Base-by-base conservation (phyloP, 2,329 filamentous ascomycete genomes). In the Aspergillus niger region DNA sequence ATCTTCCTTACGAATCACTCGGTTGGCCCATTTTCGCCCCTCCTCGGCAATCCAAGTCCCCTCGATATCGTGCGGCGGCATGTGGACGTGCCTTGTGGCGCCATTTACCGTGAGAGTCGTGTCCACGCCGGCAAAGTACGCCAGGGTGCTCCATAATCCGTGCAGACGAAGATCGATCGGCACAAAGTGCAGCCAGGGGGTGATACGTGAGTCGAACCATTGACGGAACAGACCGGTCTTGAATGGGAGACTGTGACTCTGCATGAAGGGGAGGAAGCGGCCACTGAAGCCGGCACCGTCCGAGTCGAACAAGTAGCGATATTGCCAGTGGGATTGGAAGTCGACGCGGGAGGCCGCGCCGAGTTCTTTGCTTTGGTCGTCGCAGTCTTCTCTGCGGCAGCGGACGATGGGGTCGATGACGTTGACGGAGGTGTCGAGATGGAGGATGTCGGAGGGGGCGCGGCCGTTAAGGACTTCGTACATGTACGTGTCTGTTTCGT, bases 171-270 rank as follows among this genome's bases (percentile, higher is more conserved):
- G 66, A 71, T 95, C 91, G 15, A 93, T 77, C 8, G 91, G 91
- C 1, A 94, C 88, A 68, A 92, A 95, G 72, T 96, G 91, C 48
- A 88, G 79, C 91, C 91, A 96, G 0, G 91, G 85, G 60, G 82
- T 84, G 15, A 95, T 76, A 5, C 91, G 85, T 53, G 88, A 86
- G 60, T 91, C 89, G 74, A 89, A 91, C 91, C 91, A 96, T 70
- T 91, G 87, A 24, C 86, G 84, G 74, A 93, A 94, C 6, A 94
- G 80, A 0, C 87, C 87, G 0, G 77, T 85, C 65, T 91, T 82
- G 70, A 95, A 86, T 0, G 90, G 90, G 5, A 92, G 81, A 51
- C 84, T 88, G 63, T 80, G 79, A 15, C 89, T 91, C 50, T 84
- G 83, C 5, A 95, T 73, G 60, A 89, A 87, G 0, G 85, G 83